These are phyloP conservation scores for Neospermospora avenae DNA, from an alignment of 2,329 filamentous ascomycete species.

Conservation along the genomic window DNA sequence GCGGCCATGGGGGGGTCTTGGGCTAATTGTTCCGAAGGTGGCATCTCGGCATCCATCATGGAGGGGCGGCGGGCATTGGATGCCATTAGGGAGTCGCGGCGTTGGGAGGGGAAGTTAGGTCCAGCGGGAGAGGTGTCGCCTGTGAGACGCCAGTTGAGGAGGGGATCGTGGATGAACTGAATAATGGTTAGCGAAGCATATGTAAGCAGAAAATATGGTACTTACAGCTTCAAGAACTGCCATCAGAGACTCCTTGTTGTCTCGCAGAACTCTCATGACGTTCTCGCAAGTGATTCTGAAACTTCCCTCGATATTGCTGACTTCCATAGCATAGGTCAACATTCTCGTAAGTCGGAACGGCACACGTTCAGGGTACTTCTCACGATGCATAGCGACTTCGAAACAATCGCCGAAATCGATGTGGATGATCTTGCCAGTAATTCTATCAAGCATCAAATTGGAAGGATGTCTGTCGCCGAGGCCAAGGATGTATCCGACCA, in stretches of 20 bases:
- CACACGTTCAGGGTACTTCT: slow-evolving; percentile 96
- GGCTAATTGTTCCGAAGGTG: slow-evolving; percentile 57
- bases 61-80: slow-evolving; percentile 58
- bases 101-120: slow-evolving; percentile 63
- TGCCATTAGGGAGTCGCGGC: slow-evolving; percentile 50
- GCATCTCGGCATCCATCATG: slow-evolving; percentile 62
- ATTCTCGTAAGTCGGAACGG: slow-evolving; percentile 97
- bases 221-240: slow-evolving; percentile 94
- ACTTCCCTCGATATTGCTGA: slow-evolving; percentile 98
- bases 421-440: slow-evolving; percentile 95
- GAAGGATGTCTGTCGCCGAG: slow-evolving; percentile 95
- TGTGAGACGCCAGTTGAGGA: slow-evolving; percentile 92
- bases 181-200: slow-evolving; percentile 20
- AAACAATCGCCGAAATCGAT: slow-evolving; percentile 99
- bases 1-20: slow-evolving; percentile 31
- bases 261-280: slow-evolving; percentile 92
- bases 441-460: slow-evolving; percentile 94
- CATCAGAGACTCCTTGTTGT: slow-evolving; percentile 98
- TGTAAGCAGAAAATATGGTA: slow-evolving; percentile 31
- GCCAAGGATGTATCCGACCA: slow-evolving; percentile 99
- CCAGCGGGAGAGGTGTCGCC: slow-evolving; percentile 58
- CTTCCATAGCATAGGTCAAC: slow-evolving; percentile 99
- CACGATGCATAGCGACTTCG: slow-evolving; percentile 98
- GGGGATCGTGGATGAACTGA: slow-evolving; percentile 98
- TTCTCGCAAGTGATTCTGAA: slow-evolving; percentile 98